phyloP scores from a whole-genome alignment of 257 asterid genomes.

The Fraxinus pennsylvanica region DNA sequence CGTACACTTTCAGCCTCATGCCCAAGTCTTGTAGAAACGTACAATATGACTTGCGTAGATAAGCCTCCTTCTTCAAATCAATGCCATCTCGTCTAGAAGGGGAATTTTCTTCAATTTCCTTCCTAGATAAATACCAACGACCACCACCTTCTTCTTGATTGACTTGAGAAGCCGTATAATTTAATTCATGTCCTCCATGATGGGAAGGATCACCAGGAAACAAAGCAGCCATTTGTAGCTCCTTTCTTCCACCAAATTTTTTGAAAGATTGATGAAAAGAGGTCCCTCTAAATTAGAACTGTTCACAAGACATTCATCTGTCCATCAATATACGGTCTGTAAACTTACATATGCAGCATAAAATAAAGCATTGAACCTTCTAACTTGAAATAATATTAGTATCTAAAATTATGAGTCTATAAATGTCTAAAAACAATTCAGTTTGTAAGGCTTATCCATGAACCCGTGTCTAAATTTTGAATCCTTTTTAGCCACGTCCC shows the following conservation, averaged over 20 bases:
- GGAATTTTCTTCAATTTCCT: constrained; percentile 87
- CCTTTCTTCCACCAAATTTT: constrained; percentile 32
- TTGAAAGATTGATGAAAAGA: constrained; percentile 22
- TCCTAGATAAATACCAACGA: constrained; percentile 74
- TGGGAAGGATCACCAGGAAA: constrained; percentile 67
- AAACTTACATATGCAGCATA: neutral
- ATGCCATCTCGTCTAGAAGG: constrained; percentile 83
- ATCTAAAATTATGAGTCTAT: neutral
- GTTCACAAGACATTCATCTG: constrained; percentile 26
- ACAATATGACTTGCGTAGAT: constrained; percentile 79
- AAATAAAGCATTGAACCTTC: neutral
- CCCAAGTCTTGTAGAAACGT: constrained; percentile 85
- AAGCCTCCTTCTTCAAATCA: constrained; percentile 83
- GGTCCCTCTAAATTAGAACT: constrained; percentile 30
- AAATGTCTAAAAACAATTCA: neutral
- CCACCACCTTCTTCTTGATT: constrained; percentile 65
- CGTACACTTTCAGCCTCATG: constrained; percentile 56
- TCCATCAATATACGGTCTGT: constrained; percentile 2
- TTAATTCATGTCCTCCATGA: constrained; percentile 65
- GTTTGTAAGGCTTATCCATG: neutral
- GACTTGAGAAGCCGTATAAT: constrained; percentile 54
- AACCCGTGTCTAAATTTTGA: neutral
- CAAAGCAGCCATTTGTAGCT: constrained; percentile 59
- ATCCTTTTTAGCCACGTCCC: neutral
- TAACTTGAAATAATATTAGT: neutral